Conservation (phyloP, 1,284 basidiomycete genomes). For the Lentinus polychrous region DNA sequence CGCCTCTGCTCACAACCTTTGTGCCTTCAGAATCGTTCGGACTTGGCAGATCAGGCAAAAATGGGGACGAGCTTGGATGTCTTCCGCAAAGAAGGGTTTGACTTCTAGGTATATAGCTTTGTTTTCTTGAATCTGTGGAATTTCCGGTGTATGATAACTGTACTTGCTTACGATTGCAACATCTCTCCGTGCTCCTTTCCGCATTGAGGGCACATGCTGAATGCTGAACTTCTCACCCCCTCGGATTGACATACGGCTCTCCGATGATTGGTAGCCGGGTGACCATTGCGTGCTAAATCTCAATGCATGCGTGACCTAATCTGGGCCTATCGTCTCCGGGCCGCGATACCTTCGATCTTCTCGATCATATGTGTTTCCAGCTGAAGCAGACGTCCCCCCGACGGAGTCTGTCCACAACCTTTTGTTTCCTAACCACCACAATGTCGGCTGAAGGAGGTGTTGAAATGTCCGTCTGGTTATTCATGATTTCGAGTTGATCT, state of each 20-base stretch:
- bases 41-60: constrained; percentile 60
- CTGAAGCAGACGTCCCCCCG: neutral
- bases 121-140: neutral
- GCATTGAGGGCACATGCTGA: neutral
- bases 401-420: constrained; percentile 4
- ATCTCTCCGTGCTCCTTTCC: neutral
- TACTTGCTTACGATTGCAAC: neutral
- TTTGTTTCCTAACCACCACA: constrained; percentile 12
- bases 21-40: constrained; percentile 45
- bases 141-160: neutral
- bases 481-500: constrained; percentile 1
- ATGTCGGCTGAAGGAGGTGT: constrained; percentile 32
- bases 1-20: neutral
- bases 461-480: constrained; percentile 42
- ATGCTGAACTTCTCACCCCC: too few species aligned
- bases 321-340: constrained; percentile 7
- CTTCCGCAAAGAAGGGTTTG: constrained; percentile 79
- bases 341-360: neutral
- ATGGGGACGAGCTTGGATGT: constrained; percentile 49
- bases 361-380: neutral
- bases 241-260: neutral
- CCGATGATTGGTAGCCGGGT: constrained; percentile 4
- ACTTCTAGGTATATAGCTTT: constrained; percentile 51
- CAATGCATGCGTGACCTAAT: constrained; percentile 18
- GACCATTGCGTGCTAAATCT: constrained; percentile 16